These are phyloP conservation scores for Rhizoclosmatium sp. DNA, from an alignment of 192 early-diverging fungal species.

Conservation along the genomic window DNA sequence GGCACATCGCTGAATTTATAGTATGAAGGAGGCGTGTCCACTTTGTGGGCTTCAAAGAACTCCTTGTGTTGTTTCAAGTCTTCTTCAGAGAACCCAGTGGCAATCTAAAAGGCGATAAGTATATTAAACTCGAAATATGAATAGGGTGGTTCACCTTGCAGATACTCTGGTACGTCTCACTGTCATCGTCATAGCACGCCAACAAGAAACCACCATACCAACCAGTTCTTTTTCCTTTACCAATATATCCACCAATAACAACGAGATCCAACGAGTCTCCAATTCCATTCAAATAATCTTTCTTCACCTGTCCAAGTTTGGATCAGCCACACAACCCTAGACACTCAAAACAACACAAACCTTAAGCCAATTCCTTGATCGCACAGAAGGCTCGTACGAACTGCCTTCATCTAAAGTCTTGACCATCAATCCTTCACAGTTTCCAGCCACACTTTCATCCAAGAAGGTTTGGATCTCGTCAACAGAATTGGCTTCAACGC, in stretches of 20 bases:
- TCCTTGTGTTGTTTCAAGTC: constrained; percentile 77
- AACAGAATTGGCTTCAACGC: constrained; percentile 80
- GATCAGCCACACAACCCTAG: not conserved
- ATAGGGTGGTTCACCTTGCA: constrained; percentile 72
- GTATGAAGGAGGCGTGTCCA: constrained; percentile 77
- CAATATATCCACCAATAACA: constrained; percentile 93
- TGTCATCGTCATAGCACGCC: constrained; percentile 95
- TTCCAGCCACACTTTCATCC: constrained; percentile 79
- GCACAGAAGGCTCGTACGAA: constrained; percentile 94
- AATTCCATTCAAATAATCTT: constrained; percentile 93
- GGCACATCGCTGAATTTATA: constrained; percentile 75
- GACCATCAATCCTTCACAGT: constrained; percentile 98
- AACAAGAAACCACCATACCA: constrained; percentile 96
- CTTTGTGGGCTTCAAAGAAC: constrained; percentile 76
- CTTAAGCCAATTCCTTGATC: constrained; percentile 99
- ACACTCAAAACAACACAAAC: constrained; percentile 46
- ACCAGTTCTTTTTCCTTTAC: constrained; percentile 95
- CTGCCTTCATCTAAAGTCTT: constrained; percentile 90
- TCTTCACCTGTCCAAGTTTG: constrained; percentile 73
- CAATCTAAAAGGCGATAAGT: constrained; percentile 66
- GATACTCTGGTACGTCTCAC: constrained; percentile 95
- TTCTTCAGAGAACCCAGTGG: constrained; percentile 96
- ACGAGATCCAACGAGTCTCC: constrained; percentile 98
- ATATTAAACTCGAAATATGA: not conserved
- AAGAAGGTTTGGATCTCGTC: constrained; percentile 96